These are phyloP conservation scores for Apiotrichum montevideense DNA, from an alignment of 1,284 basidiomycete genomes.

Conservation along the genomic window DNA sequence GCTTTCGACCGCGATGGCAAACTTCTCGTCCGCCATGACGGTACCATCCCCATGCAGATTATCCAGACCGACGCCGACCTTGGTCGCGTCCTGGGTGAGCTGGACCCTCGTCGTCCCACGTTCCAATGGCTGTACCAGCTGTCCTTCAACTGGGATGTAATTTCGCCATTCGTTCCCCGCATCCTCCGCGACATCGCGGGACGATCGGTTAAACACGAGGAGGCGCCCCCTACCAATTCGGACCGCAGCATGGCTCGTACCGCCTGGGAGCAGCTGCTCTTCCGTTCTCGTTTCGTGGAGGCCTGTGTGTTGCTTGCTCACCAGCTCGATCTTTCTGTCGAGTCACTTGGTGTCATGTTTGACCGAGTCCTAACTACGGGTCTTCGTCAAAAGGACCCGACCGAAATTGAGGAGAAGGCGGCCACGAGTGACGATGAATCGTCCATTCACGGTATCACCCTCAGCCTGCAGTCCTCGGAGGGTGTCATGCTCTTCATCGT, in stretches of 20 bases:
- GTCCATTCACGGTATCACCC: slow-evolving; percentile 45
- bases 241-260: slow-evolving; percentile 25
- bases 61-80: slow-evolving; percentile 50
- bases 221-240: slow-evolving; percentile 19
- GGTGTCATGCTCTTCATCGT: slow-evolving; percentile 53
- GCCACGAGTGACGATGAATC: slow-evolving; percentile 33
- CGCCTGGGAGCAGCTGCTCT: slow-evolving; percentile 38
- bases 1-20: slow-evolving; percentile 51
- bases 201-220: slow-evolving; percentile 24
- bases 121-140: slow-evolving; percentile 54
- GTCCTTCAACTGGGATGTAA: slow-evolving; percentile 51
- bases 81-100: slow-evolving; percentile 47
- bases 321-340: slow-evolving; percentile 49
- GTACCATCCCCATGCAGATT: slow-evolving; percentile 50
- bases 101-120: slow-evolving; percentile 49
- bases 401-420: slow-evolving; percentile 25
- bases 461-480: slow-evolving; percentile 39
- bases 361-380: slow-evolving; percentile 51
- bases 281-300: slow-evolving; percentile 50
- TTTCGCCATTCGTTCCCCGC: slow-evolving; percentile 48
- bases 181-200: slow-evolving; percentile 38
- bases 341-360: slow-evolving; percentile 60
- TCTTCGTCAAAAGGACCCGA: slow-evolving; percentile 23
- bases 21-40: slow-evolving; percentile 51
- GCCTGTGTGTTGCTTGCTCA: slow-evolving; percentile 48